Conservation (phyloP, 2,329 filamentous ascomycete genomes). For the Aspergillus novoparasiticus region DNA sequence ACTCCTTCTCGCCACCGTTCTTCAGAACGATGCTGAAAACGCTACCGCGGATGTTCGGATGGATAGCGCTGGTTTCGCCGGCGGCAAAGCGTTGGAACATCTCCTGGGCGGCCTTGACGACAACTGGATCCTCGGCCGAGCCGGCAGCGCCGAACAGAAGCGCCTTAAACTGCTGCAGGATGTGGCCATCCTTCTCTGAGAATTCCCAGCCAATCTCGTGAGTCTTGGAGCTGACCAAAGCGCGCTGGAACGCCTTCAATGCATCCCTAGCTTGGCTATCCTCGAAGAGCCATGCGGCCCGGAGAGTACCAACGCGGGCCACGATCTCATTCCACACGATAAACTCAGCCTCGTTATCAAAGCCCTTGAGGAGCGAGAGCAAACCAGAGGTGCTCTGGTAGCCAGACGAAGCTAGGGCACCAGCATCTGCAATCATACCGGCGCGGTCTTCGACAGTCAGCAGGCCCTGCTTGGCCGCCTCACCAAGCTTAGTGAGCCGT, state of each 20-base stretch:
- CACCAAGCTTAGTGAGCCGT: slow-evolving; percentile 81
- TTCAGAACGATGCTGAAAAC: slow-evolving; percentile 84
- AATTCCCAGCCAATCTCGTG: slow-evolving; percentile 90
- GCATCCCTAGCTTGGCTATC: slow-evolving; percentile 70
- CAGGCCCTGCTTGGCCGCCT: slow-evolving; percentile 78
- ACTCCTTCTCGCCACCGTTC: slow-evolving; percentile 84
- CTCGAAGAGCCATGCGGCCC: slow-evolving; percentile 87
- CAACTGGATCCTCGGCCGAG: slow-evolving; percentile 73
- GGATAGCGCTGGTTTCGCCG: slow-evolving; percentile 79
- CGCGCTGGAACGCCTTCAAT: slow-evolving; percentile 79
- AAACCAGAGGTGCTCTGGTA: slow-evolving; percentile 93
- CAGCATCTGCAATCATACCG: slow-evolving; percentile 92
- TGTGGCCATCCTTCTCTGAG: slow-evolving; percentile 79
- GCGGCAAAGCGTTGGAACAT: slow-evolving; percentile 85
- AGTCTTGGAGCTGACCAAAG: slow-evolving; percentile 75
- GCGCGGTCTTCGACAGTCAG: slow-evolving; percentile 87
- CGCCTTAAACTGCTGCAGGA: slow-evolving; percentile 92
- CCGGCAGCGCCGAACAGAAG: slow-evolving; percentile 86
- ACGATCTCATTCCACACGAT: slow-evolving; percentile 95
- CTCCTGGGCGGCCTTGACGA: slow-evolving; percentile 79
- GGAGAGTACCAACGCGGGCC: slow-evolving; percentile 74
- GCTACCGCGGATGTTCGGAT: slow-evolving; percentile 85
- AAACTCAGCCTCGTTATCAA: slow-evolving; percentile 79
- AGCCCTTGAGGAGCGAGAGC: slow-evolving; percentile 80
- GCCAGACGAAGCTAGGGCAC: slow-evolving; percentile 83